Base-by-base conservation (phyloP, 306 rosid species). In the Quercus engelmannii region DNA sequence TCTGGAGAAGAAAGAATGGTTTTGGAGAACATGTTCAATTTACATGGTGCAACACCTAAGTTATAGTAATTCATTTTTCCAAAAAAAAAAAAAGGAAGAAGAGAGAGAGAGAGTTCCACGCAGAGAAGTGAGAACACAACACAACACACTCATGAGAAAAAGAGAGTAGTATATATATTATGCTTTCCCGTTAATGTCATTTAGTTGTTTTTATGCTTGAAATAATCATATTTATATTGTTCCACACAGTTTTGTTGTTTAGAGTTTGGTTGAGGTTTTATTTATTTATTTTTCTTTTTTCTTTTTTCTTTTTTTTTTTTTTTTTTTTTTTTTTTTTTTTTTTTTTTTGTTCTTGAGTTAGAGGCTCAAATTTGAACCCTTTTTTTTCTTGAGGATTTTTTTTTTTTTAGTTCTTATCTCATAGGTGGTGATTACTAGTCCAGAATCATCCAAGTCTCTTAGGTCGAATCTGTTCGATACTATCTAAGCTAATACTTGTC, bases 11-110 rank as follows among this genome's bases (percentile, higher is more conserved):
- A 26, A 26, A 26, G 28, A 1, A 26, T 89, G 92, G 11, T 55
- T 74, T 55, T 78, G 84, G 85, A 87, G 83, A 83, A 79, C 55
- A 74, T 79, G 57, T 68, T 77, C 81, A 55, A 51, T 69, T 57
- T 81, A 14, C 75, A 78, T 69, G 49, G 52, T 63, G 71, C 35
- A 74, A 69, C 83, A 81, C 75, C 90, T 89, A 87, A 89, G 90
- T 87, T 63, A 17, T 43, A 31, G 28, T 58, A 74, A 49, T 7
- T 63, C 7, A 10, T 21, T 38, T 15, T n/a, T 26, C 28, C 2
- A 26, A 1, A 1, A 26, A 26, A 26, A 26, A 25, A 1, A 25
- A 25, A 25, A 25, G 1, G 1, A 1, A 25, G 2, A 1, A 1
- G 26, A 25, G 26, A 25, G 26, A 25, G 26, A 25, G 26, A 25